Conservation (phyloP, 495 filamentous ascomycete genomes). For the Hypoxylon crocopeplum region DNA sequence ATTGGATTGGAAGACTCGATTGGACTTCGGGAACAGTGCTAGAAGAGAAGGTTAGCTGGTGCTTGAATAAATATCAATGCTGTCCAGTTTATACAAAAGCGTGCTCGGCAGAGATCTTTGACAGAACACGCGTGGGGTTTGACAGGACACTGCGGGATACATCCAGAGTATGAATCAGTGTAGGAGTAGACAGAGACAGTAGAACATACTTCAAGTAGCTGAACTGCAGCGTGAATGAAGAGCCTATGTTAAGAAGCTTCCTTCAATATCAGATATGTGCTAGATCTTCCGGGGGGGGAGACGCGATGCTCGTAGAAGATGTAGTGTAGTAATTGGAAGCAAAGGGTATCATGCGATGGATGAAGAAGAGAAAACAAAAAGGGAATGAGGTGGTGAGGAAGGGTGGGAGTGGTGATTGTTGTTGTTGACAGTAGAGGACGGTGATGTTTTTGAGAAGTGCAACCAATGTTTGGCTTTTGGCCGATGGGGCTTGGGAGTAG, state of each 20-base stretch:
- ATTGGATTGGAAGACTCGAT: conserved; percentile 25
- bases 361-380: conserved; percentile 36
- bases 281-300: conserved; percentile 14
- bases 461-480: conserved; percentile 40
- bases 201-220: conserved; percentile 34
- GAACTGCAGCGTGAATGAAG: conserved; percentile 16
- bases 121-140: too few species aligned
- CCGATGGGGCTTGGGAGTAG: conserved; percentile 18
- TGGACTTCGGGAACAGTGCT: conserved; percentile 16
- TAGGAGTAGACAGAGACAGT: conserved; percentile 9
- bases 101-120: too few species aligned
- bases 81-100: too few species aligned
- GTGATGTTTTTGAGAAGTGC: conserved; percentile 40
- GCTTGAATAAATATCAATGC: too few species aligned
- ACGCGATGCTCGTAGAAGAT: conserved; percentile 25
- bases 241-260: conserved; percentile 26
- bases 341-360: conserved; percentile 39
- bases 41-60: conserved; percentile 5
- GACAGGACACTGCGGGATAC: too few species aligned
- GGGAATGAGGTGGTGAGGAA: conserved; percentile 19
- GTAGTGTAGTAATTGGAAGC: conserved; percentile 20
- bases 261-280: conserved; percentile 26
- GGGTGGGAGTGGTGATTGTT: conserved; percentile 16
- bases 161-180: too few species aligned
- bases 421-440: conserved; percentile 20